These are phyloP conservation scores for Teunomyces aglyptinius DNA, from an alignment of 805 yeast species.

Conservation along the genomic window DNA sequence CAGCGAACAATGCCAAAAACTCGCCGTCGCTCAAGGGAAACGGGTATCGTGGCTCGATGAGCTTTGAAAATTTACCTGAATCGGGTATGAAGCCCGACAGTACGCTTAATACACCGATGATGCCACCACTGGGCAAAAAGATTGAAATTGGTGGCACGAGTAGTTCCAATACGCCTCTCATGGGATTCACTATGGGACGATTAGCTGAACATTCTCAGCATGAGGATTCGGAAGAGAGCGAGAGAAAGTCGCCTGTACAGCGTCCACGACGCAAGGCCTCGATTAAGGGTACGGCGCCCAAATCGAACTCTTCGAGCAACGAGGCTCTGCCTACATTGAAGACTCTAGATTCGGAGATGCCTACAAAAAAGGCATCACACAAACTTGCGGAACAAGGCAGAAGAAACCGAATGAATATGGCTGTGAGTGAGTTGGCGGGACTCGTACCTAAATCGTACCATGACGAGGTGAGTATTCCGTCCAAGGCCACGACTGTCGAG, in stretches of 20 bases:
- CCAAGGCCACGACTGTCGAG: conserved; percentile 95
- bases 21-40: conserved; percentile 2
- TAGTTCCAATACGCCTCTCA: conserved; percentile 28
- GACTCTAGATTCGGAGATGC: conserved; percentile 21
- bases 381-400: conserved; percentile 96
- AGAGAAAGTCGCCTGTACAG: not conserved
- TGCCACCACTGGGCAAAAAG: conserved; percentile 37
- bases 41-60: conserved; percentile 1
- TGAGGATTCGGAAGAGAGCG: not conserved
- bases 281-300: not conserved
- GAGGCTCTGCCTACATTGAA: conserved; percentile 10
- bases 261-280: conserved; percentile 7
- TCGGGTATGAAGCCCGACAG: conserved; percentile 14
- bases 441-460: conserved; percentile 64
- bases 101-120: conserved; percentile 27
- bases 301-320: conserved; percentile 10
- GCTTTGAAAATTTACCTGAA: conserved; percentile 32
- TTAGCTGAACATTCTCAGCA: conserved; percentile 32
- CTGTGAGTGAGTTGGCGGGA: conserved; percentile 69
- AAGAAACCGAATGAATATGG: conserved; percentile 86
- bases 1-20: conserved; percentile 16
- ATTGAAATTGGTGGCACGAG: conserved; percentile 17
- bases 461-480: conserved; percentile 62
- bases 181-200: conserved; percentile 48
- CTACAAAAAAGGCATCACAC: conserved; percentile 69